Evolutionary conservation across 1,284 basidiomycete genomes (phyloP).

Genomic region (Chondrostereum purpureum): DNA sequence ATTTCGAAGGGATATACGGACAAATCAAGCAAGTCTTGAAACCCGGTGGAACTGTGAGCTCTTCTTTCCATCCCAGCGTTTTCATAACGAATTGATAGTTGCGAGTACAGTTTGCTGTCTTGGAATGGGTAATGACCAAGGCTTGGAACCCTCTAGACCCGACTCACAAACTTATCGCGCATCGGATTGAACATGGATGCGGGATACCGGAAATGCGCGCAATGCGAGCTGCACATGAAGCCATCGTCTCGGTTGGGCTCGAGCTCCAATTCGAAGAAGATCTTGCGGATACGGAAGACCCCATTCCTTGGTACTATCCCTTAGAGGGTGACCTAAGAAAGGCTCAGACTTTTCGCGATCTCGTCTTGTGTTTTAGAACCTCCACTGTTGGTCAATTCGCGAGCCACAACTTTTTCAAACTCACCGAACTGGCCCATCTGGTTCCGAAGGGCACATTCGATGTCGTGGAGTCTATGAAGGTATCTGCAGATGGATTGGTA

Average conservation of each 20-base stretch:
- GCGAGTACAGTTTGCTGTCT: conserved; percentile 90
- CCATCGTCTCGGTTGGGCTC: conserved; percentile 84
- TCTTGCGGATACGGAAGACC: conserved; percentile 80
- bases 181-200: conserved; percentile 88
- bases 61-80: background rate
- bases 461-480: conserved; percentile 85
- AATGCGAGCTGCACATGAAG: conserved; percentile 66
- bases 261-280: conserved; percentile 90
- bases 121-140: conserved; percentile 99
- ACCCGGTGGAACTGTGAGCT: conserved; percentile 85
- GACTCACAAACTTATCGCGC: conserved; percentile 86
- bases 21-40: conserved; percentile 95
- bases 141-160: conserved; percentile 84
- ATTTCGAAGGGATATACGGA: conserved; percentile 92
- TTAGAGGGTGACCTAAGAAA: conserved; percentile 90
- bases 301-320: conserved; percentile 93
- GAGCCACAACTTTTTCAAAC: conserved; percentile 76
- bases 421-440: conserved; percentile 75
- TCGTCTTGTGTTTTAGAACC: background rate
- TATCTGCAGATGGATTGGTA: conserved; percentile 80
- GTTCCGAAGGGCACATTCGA: conserved; percentile 92
- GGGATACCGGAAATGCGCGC: conserved; percentile 98
- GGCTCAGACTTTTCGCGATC: conserved; percentile 91
- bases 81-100: conserved; percentile 1
- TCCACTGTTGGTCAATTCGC: conserved; percentile 62